Evolutionary conservation across 768 basidiomycete genomes (phyloP), one percentile per base, ranked within the genome.

Genomic region (Macrolepiota dolichaula): DNA sequence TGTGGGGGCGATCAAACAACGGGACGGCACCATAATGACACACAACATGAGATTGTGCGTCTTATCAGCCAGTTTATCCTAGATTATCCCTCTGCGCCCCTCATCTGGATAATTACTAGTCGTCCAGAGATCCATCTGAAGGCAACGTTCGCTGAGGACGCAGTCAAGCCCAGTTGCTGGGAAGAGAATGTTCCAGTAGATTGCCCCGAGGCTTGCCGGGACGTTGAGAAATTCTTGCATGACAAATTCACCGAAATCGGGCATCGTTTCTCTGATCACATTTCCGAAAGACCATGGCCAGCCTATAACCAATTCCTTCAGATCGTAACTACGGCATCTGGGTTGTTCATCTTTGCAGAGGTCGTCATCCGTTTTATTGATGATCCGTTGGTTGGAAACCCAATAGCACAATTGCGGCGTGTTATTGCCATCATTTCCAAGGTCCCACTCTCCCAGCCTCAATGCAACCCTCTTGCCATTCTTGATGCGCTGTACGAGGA

Each of bases 261-360:
- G 12, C n/a, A 57, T 11, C 15, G 50, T 2, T 53, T 67, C 35
- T 50, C 25, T 5, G 5, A 29, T 4, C 24, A 32, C 27, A 62
- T 62, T 19, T 4, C n/a, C 11, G 17, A 22, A 2, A 10, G 51
- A 1, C 36, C 38, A 10, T 73, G 70, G 71, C 71, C 71, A 1
- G 5, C 51, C 7, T 9, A 42, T 1, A 54, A 60, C 9, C 47
- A 62, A 4, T 51, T 69, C 3, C 51, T 65, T 6, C 15, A 15
- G 1, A 63, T 73, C 3, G 64, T 66, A 0, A 17, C 62, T 5
- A 68, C 65, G 19, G 65, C 72, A 7, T 68, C 65, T 0, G 69
- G 70, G 4, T 66, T 66, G 38, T 72, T 71, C 47, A 66, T 72
- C 37, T 74, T 71, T 36, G 66, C 64, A 1, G 64, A 68, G 0